Base-by-base conservation (phyloP, 2,329 filamentous ascomycete species). In the Cadophora luteo-olivacea region DNA sequence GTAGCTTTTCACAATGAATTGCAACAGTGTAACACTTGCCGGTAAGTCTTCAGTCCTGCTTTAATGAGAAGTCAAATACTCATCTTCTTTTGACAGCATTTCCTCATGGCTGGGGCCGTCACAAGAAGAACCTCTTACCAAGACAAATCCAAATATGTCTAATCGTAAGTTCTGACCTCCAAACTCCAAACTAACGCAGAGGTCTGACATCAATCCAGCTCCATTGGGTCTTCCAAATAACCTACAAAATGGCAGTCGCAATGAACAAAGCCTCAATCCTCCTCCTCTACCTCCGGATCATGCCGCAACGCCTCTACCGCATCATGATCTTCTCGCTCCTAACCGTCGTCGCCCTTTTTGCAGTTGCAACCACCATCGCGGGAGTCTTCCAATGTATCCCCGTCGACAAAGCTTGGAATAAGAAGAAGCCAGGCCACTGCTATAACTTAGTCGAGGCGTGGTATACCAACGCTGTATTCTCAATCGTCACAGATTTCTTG, bases 211-310 rank as follows among this genome's bases (percentile, higher is more conserved):
- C 61, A 12, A 52, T 14, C 61, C 63, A 70, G 69, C 64, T 70
- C 57, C 69, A 70, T 55, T 70, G 65, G 64, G 36, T 61, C 24
- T 70, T 70, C 54, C 69, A 70, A 60, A 62, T 70, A 52, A 70
- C 69, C 22, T 70, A 70, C 54, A 70, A 70, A 60, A 32, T 70
- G 12, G 52, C 67, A 24, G 67, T 70, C 19, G 69, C 64, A 1
- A 32, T 69, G 1, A 70, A 70, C 62, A 70, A 70, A 57, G 36
- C 52, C 19, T 70, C 68, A 9, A 70, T 70, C 41, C 60, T 70
- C 0, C 66, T 70, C 19, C 63, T 70, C n/a, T 70, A 70, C 66
- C 66, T 70, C 1, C 68, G 68, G 16, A 68, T 70, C 32, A 68
- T 70, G 66, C 68, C 68, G 1, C 68, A 70, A 24, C 48, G 54